Conservation (phyloP, 1,139 yeast species). For the Debaryomyces fabryi region DNA sequence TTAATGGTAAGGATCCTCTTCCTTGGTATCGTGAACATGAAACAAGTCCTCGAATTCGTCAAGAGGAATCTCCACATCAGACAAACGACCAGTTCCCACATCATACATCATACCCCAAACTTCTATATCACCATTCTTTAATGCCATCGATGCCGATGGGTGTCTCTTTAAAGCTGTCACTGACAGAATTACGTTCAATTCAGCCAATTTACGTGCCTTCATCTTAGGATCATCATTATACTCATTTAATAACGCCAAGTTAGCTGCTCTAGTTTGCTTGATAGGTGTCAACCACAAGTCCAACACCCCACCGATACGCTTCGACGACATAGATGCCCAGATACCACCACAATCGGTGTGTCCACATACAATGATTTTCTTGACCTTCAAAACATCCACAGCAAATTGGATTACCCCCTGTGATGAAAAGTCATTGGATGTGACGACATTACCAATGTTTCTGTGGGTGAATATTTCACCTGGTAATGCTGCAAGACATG, state of each 20-base stretch:
- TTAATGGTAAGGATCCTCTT: slow-evolving; percentile 23
- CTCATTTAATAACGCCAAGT: slow-evolving; percentile 50
- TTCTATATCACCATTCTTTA: slow-evolving; percentile 71
- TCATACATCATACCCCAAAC: slow-evolving; percentile 90
- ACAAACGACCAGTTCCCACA: slow-evolving; percentile 74
- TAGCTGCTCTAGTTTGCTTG: slow-evolving; percentile 67
- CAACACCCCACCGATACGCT: slow-evolving; percentile 71
- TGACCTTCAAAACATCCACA: slow-evolving; percentile 80
- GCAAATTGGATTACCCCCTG: slow-evolving; percentile 91
- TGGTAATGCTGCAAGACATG: slow-evolving; percentile 77
- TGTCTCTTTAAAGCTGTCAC: slow-evolving; percentile 64
- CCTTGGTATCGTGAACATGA: slow-evolving; percentile 46
- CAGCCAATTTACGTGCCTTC: slow-evolving; percentile 69
- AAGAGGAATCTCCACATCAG: slow-evolving; percentile 54
- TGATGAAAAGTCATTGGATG: slow-evolving; percentile 71
- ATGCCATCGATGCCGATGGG: slow-evolving; percentile 74
- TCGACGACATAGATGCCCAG: slow-evolving; percentile 77
- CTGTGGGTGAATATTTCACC: slow-evolving; percentile 96
- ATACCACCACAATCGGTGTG: slow-evolving; percentile 98
- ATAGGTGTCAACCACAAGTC: slow-evolving; percentile 80
- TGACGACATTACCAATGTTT: slow-evolving; percentile 84
- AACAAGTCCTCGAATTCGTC: slow-evolving; percentile 55
- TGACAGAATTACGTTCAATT: slow-evolving; percentile 72
- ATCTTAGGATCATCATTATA: slow-evolving; percentile 50
- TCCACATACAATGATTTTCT: slow-evolving; percentile 89